Evolutionary conservation across 1,139 yeast genomes (phyloP), one percentile per base, ranked within the genome.

Genomic region (Scheffersomyces quercinus): DNA sequence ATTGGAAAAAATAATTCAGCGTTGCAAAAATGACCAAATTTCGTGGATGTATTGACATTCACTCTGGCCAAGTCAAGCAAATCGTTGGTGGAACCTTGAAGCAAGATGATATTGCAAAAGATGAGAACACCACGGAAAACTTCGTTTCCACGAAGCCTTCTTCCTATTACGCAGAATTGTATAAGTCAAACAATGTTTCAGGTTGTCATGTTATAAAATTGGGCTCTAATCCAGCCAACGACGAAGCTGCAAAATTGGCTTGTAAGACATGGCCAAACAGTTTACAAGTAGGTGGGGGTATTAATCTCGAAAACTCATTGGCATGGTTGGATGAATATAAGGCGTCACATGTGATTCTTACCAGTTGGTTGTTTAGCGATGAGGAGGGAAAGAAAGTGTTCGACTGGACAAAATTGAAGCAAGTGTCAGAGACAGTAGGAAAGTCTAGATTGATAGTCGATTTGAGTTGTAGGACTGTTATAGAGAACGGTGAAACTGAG

Each of bases 141-240:
- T 91, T 87, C 59, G 88, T 91, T 3, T 83, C 96, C 7, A 67
- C 78, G 28, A 77, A 86, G 39, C 85, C 96, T 1, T 81, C 97
- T 1, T 77, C 84, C 1, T 84, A 80, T 65, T 93, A 85, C 59
- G 90, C 96, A 1, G 53, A 75, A n/a, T 67, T 95, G 37, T 95
- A 93, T 65, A 71, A 69, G 42, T 60, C 70, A 2, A 67, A 85
- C 59, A 47, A 71, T 3, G 78, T 93, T 2, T 44, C 50, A 0
- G 96, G 98, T 1, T 87, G 97, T 35, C 99, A 93, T 68, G 96
- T 95, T 24, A 93, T 93, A 55, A 91, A 93, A 62, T 72, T 93
- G 3, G 99, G 99, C 0, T 75, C 88, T 0, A 72, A 76, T 43
- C 77, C 78, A 1, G 84, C 83, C 39, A 91, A 95, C 56, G 96